Base-by-base conservation (phyloP, 1,284 basidiomycete species). In the Sporisorium reilianum region DNA sequence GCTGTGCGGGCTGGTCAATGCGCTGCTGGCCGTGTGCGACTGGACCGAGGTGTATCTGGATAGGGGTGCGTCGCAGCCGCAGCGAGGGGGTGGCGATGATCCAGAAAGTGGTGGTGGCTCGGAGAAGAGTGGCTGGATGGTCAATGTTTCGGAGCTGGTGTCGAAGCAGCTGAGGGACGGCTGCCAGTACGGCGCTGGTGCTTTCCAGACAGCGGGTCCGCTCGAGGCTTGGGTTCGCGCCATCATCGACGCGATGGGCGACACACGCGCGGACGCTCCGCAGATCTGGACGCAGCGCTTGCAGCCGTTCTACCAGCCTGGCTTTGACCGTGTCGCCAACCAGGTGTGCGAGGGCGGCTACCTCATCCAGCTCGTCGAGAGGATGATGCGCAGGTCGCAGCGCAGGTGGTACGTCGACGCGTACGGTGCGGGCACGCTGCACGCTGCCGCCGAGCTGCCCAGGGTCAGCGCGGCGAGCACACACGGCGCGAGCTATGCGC, bases 21-120 rank as follows among this genome's bases (percentile, higher is more conserved):
- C 89, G 9, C 85, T 89, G 42, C 86, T 87, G 44, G 87, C 89
- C 0, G 84, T 90, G 6, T 89, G 89, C 76, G 87, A 89, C 78
- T 90, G 89, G 89, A 84, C 84, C 28, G 88, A 88, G 22, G 81
- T 80, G 34, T 77, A 80, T 30, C 9, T 55, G 7, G 77, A 74
- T 9, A 60, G 55, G 36, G 46, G 42, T 10, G 56, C 7, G 6
- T 26, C 30, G 7, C 18, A 20, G 3, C 44, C 66, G 34, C 60
- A 62, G 22, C 45, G 45, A 11, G 26, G 36, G 4, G 23, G 14
- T 18, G 25, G 20, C 8, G 9, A 22, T 30, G 41, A 71, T 10
- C 20, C 32, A 12, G 36, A 14, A 9, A 12, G 18, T 18, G 55
- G 0, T 16, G 45, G 5, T 40, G 18, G 23, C 25, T 14, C 18